Conservation (phyloP, 108 stramenopile genomes). For the Schizochytrium sp. region DNA sequence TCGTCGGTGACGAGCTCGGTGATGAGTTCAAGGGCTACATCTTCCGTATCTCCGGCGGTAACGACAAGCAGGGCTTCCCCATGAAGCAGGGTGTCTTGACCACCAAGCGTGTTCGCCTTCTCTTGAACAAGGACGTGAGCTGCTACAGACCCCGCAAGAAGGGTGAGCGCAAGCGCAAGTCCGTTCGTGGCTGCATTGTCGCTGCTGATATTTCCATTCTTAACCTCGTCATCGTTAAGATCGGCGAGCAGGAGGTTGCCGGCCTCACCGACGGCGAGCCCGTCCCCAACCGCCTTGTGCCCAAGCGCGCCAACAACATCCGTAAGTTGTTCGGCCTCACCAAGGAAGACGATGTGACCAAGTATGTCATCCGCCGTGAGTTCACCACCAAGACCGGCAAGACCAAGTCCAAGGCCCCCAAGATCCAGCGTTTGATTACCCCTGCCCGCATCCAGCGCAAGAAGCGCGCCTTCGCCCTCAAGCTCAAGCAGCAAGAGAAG, state of each 20-base stretch:
- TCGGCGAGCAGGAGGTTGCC: conserved; percentile 89
- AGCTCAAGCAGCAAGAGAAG: conserved; percentile 81
- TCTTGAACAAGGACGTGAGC: conserved; percentile 91
- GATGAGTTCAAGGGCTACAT: conserved; percentile 97
- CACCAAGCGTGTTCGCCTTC: conserved; percentile 95
- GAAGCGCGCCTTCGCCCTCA: conserved; percentile 85
- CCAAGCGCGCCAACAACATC: conserved; percentile 99
- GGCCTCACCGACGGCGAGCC: conserved; percentile 92
- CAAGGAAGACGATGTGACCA: conserved; percentile 99
- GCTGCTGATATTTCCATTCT: conserved; percentile 97
- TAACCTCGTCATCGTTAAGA: conserved; percentile 96
- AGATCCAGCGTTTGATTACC: conserved; percentile 99
- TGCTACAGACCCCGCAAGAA: conserved; percentile 90
- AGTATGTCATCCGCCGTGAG: conserved; percentile 94
- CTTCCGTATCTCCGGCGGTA: conserved; percentile 97
- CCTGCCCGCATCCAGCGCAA: conserved; percentile 95
- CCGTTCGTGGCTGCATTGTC: conserved; percentile 98
- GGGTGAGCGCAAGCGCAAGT: conserved; percentile 99
- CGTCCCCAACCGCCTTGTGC: conserved; percentile 93
- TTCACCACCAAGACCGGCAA: conserved; percentile 97
- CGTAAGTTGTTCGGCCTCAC: conserved; percentile 99
- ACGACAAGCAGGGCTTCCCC: conserved; percentile 99
- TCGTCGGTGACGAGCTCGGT: conserved; percentile 93
- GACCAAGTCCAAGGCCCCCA: conserved; percentile 90
- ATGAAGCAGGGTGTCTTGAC: conserved; percentile 99